A percentile compares a stretch with the other conserved stretches of the same genome.
Conservation (phyloP, 2,329 filamentous ascomycete genomes). For the Oidium heveae region DNA sequence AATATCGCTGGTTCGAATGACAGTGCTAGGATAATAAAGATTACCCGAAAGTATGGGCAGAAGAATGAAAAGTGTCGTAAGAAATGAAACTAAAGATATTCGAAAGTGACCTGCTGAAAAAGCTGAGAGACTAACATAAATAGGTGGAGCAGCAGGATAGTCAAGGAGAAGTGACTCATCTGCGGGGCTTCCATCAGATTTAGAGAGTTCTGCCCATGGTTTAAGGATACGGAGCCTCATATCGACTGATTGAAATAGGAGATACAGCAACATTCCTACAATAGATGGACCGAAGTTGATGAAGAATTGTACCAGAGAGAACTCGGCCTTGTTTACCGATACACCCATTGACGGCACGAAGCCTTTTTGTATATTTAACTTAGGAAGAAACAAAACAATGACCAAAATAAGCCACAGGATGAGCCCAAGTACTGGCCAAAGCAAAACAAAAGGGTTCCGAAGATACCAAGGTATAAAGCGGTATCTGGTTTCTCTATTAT, state of each 20-base stretch:
- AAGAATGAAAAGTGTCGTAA: conserved; percentile 31
- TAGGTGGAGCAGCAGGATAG: conserved; percentile 37
- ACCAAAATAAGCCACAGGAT: no score
- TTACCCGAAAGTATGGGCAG: conserved; percentile 35
- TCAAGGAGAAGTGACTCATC: conserved; percentile 40
- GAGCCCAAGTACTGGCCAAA: no score
- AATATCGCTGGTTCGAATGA: no score
- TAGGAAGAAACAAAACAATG: no score
- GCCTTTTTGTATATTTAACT: no score
- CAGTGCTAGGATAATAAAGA: conserved; percentile 54
- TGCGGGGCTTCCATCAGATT: conserved; percentile 31
- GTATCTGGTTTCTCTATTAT: conserved; percentile 22
- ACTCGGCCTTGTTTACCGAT: conserved; percentile 38
- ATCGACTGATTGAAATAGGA: conserved; percentile 42
- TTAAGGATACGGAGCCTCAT: conserved; percentile 37
- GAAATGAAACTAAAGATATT: conserved; percentile 32
- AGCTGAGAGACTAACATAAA: conserved; percentile 32
- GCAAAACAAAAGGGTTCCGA: no score
- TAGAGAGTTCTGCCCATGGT: conserved; percentile 40
- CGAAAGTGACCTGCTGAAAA: conserved; percentile 33
- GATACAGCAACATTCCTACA: conserved; percentile 39
- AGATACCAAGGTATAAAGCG: conserved; percentile 59
- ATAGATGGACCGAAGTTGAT: conserved; percentile 53
- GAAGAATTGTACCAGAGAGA: conserved; percentile 70
- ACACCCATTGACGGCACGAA: no score